A percentile compares a stretch with the other conserved stretches of the same genome.
Conservation (phyloP, 345 rosid species). For the Excoecaria agallocha region DNA sequence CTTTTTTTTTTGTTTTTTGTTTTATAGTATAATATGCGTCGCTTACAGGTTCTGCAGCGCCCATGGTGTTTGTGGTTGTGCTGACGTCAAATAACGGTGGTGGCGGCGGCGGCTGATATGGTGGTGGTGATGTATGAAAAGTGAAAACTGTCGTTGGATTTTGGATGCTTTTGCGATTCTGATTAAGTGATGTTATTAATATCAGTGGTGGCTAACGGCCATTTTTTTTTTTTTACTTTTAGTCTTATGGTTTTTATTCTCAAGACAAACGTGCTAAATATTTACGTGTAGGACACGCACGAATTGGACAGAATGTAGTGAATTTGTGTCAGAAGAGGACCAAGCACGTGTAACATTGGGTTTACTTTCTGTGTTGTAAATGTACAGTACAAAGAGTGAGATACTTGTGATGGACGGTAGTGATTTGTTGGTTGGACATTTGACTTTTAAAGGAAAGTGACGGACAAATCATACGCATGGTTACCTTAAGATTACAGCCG, state of each 20-base stretch:
- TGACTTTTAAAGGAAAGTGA: no score
- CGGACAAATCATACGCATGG: no score
- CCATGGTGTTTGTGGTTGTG: slow-evolving; percentile 37
- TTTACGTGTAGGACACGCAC: not conserved
- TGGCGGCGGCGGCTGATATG: slow-evolving; percentile 27
- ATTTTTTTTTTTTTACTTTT: not conserved
- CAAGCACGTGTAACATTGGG: no score
- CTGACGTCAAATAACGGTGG: slow-evolving; percentile 40
- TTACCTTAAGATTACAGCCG: no score
- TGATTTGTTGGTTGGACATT: no score
- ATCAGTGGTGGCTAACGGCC: not conserved
- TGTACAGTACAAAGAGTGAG: no score
- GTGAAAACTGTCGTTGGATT: slow-evolving; percentile 26
- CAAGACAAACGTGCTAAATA: not conserved
- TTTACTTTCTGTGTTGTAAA: no score
- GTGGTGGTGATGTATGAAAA: slow-evolving; percentile 16
- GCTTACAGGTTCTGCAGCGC: slow-evolving; percentile 49
- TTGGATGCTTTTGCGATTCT: slow-evolving; percentile 15
- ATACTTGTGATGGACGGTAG: no score
- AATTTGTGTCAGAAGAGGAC: no score
- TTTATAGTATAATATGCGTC: not conserved
- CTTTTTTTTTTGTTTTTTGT: no score
- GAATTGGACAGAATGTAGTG: not conserved
- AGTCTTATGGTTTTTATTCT: no score
- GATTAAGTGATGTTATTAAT: slow-evolving; percentile 6